A percentile compares a stretch with the other conserved stretches of the same genome.
phyloP scores from a whole-genome alignment of 495 filamentous ascomycete genomes.

The Daldinia loculata region DNA sequence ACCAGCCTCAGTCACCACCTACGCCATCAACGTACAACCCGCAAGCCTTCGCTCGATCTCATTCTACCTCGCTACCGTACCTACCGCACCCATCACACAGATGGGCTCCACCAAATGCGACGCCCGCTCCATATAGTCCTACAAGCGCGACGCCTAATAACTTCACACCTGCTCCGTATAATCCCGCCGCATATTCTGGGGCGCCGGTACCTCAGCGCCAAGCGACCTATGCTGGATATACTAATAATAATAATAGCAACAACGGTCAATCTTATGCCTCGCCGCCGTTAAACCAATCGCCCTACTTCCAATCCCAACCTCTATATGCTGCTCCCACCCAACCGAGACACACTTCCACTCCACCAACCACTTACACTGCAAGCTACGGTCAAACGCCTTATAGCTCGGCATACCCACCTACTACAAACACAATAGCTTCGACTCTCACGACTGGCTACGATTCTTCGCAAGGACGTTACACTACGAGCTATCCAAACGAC shows the following conservation, averaged over 20 bases:
- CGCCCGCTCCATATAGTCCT: conserved; percentile 41
- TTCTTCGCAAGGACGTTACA: conserved; percentile 35
- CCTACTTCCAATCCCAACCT: conserved; percentile 50
- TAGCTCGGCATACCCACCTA: conserved; percentile 47
- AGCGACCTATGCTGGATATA: conserved; percentile 55
- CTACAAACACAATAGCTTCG: conserved; percentile 14
- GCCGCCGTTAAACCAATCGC: conserved; percentile 46
- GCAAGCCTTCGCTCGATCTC: conserved; percentile 75
- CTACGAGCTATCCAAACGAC: conserved; percentile 30
- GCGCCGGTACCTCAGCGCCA: conserved; percentile 53
- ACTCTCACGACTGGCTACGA: conserved; percentile 35
- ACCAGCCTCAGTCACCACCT: conserved; percentile 64
- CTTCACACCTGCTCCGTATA: conserved; percentile 55
- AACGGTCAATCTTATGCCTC: conserved; percentile 50
- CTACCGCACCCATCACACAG: conserved; percentile 51
- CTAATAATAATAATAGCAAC: conserved; percentile 48
- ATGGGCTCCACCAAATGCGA: conserved; percentile 38
- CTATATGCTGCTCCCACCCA: conserved; percentile 46
- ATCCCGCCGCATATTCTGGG: conserved; percentile 60
- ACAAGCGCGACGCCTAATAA: conserved; percentile 31
- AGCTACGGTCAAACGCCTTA: conserved; percentile 50
- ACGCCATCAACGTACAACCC: conserved; percentile 79
- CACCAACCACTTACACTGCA: conserved; percentile 42
- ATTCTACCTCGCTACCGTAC: conserved; percentile 61
- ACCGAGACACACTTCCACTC: conserved; percentile 42